Percentiles rank a stretch among this genome's conserved stretches.
These are phyloP conservation scores for Clarireedia monteithiana DNA, from an alignment of 2,329 filamentous ascomycete genomes.

Conservation along the genomic window DNA sequence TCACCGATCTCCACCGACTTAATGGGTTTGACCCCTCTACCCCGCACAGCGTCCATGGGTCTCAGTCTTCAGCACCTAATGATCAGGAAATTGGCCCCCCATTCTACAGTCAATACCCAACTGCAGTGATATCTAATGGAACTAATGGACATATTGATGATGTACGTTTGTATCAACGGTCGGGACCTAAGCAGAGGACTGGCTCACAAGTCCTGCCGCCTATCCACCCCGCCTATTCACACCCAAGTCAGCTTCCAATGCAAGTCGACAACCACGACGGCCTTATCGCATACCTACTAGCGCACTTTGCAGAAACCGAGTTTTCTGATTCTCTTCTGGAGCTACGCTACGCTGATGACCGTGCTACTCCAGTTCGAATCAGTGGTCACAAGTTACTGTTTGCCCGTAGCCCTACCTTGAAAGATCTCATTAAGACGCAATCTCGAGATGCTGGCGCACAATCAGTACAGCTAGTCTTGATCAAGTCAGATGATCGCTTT, in stretches of 20 bases:
- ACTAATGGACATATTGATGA: constrained; percentile 31
- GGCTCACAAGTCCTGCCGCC: constrained; percentile 15
- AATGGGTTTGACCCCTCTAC: constrained; percentile 43
- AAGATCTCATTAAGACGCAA: constrained; percentile 27
- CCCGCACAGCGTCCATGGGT: constrained; percentile 54
- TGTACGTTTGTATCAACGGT: constrained; percentile 23
- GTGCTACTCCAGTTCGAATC: constrained; percentile 36
- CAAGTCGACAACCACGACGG: constrained; percentile 30
- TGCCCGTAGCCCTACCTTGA: constrained; percentile 41
- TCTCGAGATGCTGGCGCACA: constrained; percentile 23
- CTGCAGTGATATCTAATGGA: constrained; percentile 34
- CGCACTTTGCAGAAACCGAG: constrained; percentile 33
- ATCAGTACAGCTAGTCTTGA: constrained; percentile 33
- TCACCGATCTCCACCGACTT: constrained; percentile 17
- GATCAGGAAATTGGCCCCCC: constrained; percentile 31
- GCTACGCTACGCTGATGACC: constrained; percentile 36
- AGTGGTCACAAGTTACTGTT: constrained; percentile 49
- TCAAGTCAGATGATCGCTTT: constrained; percentile 45
- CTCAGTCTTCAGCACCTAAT: constrained; percentile 46
- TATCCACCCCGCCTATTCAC: constrained; percentile 12
- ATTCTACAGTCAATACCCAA: constrained; percentile 33
- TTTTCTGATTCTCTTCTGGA: constrained; percentile 41
- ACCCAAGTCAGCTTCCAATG: constrained; percentile 19
- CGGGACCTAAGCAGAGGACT: constrained; percentile 16
- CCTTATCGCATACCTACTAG: constrained; percentile 34